Percentiles rank a stretch among this genome's conserved stretches.
phyloP scores from a whole-genome alignment of 352 stramenopile species.

The Phytopythium vexans region DNA sequence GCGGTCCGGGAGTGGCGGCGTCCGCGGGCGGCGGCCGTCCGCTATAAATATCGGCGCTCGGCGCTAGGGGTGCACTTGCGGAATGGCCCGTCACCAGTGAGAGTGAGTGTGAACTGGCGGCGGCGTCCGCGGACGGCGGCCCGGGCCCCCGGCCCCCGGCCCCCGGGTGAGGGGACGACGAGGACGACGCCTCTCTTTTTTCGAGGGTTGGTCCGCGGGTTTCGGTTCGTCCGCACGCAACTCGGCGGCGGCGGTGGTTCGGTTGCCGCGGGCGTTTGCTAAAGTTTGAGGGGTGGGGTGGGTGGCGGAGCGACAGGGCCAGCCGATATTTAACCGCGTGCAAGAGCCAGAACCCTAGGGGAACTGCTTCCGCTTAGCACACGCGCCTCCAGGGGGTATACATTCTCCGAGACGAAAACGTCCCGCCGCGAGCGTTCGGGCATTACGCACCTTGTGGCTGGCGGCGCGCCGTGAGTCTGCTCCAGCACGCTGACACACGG shows the following conservation, averaged over 20 bases:
- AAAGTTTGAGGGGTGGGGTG: background rate
- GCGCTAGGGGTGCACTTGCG: slow-evolving; percentile 9
- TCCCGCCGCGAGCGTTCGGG: no score
- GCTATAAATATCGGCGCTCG: slow-evolving; percentile 3
- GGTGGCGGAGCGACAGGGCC: slow-evolving; percentile 6
- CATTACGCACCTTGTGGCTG: no score
- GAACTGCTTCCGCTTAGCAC: no score
- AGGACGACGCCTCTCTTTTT: background rate
- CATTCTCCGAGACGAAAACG: no score
- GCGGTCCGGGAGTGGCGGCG: no score
- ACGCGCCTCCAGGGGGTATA: no score
- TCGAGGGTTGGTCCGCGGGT: slow-evolving; percentile 1
- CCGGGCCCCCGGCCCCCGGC: no score
- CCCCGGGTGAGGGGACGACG: no score
- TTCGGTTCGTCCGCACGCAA: slow-evolving; percentile 8
- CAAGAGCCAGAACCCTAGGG: no score
- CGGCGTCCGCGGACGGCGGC: background rate
- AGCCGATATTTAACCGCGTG: background rate
- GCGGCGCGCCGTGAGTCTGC: no score
- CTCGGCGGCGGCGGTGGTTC: background rate
- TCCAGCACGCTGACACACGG: no score
- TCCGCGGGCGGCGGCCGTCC: no score
- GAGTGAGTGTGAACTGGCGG: background rate
- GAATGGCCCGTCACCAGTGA: slow-evolving; percentile 2
- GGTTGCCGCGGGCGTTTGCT: background rate